phyloP scores from a whole-genome alignment of 1,284 basidiomycete species.

The Ustilago bromivora region DNA sequence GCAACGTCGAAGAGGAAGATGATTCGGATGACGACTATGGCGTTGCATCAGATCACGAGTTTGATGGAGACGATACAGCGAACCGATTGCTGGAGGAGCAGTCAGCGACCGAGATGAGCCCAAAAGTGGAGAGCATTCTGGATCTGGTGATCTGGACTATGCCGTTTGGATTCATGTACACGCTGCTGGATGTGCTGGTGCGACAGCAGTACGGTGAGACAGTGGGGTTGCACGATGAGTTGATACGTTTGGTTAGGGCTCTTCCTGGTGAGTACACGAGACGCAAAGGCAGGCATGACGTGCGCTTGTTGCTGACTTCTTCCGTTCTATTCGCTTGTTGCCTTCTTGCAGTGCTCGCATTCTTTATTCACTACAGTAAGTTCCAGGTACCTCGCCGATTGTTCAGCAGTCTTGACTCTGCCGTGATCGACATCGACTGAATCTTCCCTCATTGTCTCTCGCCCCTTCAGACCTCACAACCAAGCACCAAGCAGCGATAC shows the following conservation, averaged over 20 bases:
- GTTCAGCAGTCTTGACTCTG: neutral
- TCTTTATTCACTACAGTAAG: conserved; percentile 59
- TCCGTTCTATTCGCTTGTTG: conserved; percentile 52
- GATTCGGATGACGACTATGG: conserved; percentile 45
- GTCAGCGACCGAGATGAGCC: conserved; percentile 49
- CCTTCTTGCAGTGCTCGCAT: conserved; percentile 33
- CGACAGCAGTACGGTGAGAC: conserved; percentile 67
- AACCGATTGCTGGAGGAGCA: conserved; percentile 45
- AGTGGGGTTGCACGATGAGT: conserved; percentile 43
- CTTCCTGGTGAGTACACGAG: conserved; percentile 54
- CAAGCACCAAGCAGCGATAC: conserved; percentile 42
- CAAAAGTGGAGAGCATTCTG: conserved; percentile 44
- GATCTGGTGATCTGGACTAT: conserved; percentile 67
- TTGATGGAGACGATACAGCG: conserved; percentile 49
- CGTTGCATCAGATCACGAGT: conserved; percentile 32
- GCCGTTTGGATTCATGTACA: conserved; percentile 64
- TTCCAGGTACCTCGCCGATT: neutral
- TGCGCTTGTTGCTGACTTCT: too few relatives aligned
- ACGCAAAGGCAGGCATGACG: too few relatives aligned
- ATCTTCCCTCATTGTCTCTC: neutral
- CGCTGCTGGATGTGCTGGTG: conserved; percentile 65
- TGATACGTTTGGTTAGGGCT: conserved; percentile 35
- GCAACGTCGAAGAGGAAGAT: neutral
- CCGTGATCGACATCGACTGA: neutral
- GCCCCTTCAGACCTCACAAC: conserved; percentile 41